Conservation (phyloP, 2,329 filamentous ascomycete genomes). For the Neurospora sp. region DNA sequence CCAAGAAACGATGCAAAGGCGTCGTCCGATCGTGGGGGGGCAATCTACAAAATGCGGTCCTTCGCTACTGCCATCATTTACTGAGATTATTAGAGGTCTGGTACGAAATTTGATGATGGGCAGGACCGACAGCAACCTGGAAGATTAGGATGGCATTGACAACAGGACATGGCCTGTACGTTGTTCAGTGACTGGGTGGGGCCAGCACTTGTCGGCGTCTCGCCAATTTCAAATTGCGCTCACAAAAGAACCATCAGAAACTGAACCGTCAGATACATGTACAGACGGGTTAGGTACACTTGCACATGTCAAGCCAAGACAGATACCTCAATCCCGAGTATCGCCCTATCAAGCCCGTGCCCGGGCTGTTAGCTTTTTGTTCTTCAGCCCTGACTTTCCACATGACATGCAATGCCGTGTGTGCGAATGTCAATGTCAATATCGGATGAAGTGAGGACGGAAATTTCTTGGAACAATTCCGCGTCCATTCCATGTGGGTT, state of each 20-base stretch:
- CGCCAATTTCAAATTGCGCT: not conserved
- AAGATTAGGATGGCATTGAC: not conserved
- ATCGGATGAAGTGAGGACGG: constrained; percentile 10
- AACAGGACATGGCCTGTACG: not conserved
- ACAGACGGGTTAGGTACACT: not conserved
- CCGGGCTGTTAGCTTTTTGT: not conserved
- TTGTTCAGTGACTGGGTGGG: not conserved
- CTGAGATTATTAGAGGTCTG: not conserved
- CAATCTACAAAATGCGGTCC: not conserved
- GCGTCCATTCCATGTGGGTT: constrained; percentile 11
- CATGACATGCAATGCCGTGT: not conserved
- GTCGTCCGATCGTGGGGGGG: not conserved
- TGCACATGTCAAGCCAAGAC: not conserved
- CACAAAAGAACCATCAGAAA: not conserved
- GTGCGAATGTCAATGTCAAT: constrained; percentile 8
- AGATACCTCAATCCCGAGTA: not conserved
- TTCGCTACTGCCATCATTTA: not conserved
- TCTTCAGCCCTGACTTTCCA: not conserved
- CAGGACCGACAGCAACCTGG: not conserved
- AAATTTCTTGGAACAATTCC: constrained; percentile 7
- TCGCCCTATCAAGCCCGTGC: not conserved
- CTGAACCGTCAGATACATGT: not conserved
- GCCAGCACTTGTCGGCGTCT: not conserved
- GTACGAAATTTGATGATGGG: not conserved
- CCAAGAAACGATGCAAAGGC: not conserved